A percentile compares a stretch with the other conserved stretches of the same genome.
phyloP scores from a whole-genome alignment of 2,329 filamentous ascomycete species.

The Lasiodiplodia sp. region DNA sequence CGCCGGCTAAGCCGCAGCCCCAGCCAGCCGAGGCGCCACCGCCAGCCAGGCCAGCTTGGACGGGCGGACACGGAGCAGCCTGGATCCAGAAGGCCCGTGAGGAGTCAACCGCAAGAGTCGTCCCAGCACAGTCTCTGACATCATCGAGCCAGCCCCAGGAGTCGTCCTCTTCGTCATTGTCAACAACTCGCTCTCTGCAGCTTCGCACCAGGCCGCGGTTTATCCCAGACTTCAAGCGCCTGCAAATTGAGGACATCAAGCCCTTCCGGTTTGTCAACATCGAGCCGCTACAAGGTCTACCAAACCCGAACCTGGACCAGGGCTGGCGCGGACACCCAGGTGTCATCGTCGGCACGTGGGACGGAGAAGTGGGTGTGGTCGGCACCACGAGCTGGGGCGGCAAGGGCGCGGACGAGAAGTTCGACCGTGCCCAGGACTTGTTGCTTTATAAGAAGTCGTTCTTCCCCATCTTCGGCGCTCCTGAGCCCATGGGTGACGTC shows the following conservation, averaged over 20 bases:
- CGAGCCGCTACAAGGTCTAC: not conserved
- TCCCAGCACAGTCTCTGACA: not conserved
- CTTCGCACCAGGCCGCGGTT: not conserved
- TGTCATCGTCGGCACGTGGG: not conserved
- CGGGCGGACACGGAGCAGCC: too few species aligned
- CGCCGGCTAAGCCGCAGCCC: too few species aligned
- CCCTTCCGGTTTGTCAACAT: not conserved
- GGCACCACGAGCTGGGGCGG: not conserved
- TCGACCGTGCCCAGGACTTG: not conserved
- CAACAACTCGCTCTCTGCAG: not conserved
- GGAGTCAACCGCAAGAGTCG: not conserved
- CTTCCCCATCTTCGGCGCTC: not conserved
- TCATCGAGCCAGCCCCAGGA: too few species aligned
- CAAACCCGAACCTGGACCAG: not conserved
- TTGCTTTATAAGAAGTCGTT: not conserved
- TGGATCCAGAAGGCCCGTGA: not conserved
- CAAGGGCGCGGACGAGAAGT: not conserved
- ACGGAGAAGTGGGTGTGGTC: not conserved
- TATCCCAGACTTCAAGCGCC: not conserved
- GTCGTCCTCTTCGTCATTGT: not conserved
- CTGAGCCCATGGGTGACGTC: not conserved
- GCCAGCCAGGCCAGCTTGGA: not conserved
- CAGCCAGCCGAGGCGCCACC: too few species aligned
- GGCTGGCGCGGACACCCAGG: conserved; percentile 9
- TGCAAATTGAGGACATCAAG: not conserved